Base-by-base conservation (phyloP, 2,329 filamentous ascomycete species). In the Elsinoe fawcettii region DNA sequence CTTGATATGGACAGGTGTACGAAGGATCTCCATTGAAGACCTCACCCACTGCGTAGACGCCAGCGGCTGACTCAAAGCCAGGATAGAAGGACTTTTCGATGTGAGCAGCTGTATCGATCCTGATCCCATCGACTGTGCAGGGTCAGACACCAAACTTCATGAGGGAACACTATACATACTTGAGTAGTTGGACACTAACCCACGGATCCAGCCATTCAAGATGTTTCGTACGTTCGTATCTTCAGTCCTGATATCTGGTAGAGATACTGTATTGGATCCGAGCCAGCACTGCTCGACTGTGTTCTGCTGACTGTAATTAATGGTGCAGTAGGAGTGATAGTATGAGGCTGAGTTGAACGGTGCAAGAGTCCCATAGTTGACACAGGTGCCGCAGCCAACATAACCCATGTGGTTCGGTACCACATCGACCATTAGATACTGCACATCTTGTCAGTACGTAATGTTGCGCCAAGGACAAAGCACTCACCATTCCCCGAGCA, bases 221-320 rank as follows among this genome's bases (percentile, higher is more conserved):
- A 80, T 70, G 16, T 66, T 67, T 16, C 75, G 73, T 11, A 86
- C 77, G 1, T 66, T 66, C 0, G 70, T 49, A 25, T 75, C 71
- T 37, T 78, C 74, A 0, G 84, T 86, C 53, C 81, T 71, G 11
- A 87, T 65, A 61, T 87, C 84, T 0, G 83, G 81, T 0, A 87
- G 75, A 0, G 75, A 73, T 12, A 80, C 75, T 5, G 72, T 75
- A 34, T 73, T 72, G 58, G 77, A 74, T n/a, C 76, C 77, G 5
- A 77, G 47, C 59, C 59, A 61, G 57, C 59, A 61, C 41, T 60
- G 41, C 11, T 71, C 66, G 44, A 72, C 64, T 30, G 68, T 66
- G 18, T 62, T 65, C 32, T 67, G 56, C 65, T 84, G 68, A 46
- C 70, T 66, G 70, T 83, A 85, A 67, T 86, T 67, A 54, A 81